Base-by-base conservation (phyloP, 352 stramenopile species). In the Hyaloperonospora brassicae region DNA sequence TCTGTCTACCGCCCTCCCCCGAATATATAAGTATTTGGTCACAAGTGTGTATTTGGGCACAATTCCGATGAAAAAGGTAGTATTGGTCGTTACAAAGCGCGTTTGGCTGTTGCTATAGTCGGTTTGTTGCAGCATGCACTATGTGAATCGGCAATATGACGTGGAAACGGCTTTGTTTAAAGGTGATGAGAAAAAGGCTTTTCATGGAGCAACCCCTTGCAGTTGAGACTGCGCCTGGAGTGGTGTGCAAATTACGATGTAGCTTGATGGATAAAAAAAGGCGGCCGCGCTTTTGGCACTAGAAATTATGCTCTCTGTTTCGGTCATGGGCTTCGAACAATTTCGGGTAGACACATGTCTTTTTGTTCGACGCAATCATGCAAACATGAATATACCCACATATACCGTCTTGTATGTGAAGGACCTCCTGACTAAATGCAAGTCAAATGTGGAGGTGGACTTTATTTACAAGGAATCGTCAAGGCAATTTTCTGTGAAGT, bases 181-280 rank as follows among this genome's bases (percentile, higher is more conserved):
- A 9, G 40, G 40, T 10, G 1, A 13, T 2, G 14, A 25, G 4
- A 17, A 45, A 4, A 17, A 45, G 8, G 9, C 5, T 45, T 2
- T 45, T 13, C 17, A 45, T 45, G 40, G 1, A 5, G 10, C 21
- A 4, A 22, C 40, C 40, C 12, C 1, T 4, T 4, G 40, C 1
- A 23, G n/a, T 45, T 45, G 14, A 3, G 10, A 9, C 17, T 1
- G 3, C 2, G 10, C 14, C 22, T 24, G 6, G 12, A 21, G 8
- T 45, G 7, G 17, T 45, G 2, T 45, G 40, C 40, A 24, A 45
- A 3, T 24, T 45, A 12, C 40, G 14, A 13, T 47, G 56, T 6
- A 69, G 59, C 38, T 9, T 80, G 0, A 76, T 23, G 65, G 50
- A 3, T 57, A 76, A 2, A 72, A 77, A 12, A 55, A 80, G 50